phyloP scores from a whole-genome alignment of 2,329 filamentous ascomycete genomes.

The Epicoccum nigrum region DNA sequence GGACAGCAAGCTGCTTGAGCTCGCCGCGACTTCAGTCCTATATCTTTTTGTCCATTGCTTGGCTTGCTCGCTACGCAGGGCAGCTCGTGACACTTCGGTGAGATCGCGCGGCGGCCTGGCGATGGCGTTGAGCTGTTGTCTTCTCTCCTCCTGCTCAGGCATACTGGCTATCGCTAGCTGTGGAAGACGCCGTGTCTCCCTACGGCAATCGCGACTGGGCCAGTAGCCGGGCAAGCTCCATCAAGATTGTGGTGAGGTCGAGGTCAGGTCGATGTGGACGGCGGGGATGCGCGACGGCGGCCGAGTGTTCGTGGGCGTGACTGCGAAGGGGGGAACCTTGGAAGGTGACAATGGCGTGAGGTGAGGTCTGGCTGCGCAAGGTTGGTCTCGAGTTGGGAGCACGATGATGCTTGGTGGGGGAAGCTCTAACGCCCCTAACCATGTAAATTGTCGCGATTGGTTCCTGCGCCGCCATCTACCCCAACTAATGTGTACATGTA shows the following conservation, averaged over 20 bases:
- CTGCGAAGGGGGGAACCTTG: slow-evolving; percentile 19
- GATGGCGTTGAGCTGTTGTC: slow-evolving; percentile 31
- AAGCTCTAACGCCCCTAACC: slow-evolving; percentile 17
- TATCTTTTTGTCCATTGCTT: slow-evolving; percentile 74
- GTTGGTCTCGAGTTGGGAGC: slow-evolving; percentile 22
- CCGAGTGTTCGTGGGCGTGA: slow-evolving; percentile 8
- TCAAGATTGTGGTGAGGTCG: slow-evolving; percentile 51
- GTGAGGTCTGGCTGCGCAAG: slow-evolving; percentile 25
- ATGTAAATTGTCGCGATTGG: slow-evolving; percentile 17
- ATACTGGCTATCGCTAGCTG: slow-evolving; percentile 55
- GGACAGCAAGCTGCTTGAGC: slow-evolving; percentile 76
- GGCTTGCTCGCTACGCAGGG: slow-evolving; percentile 50
- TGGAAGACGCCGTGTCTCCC: slow-evolving; percentile 62
- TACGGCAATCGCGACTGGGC: slow-evolving; percentile 65
- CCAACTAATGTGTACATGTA: slow-evolving; percentile 7
- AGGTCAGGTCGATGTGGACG: slow-evolving; percentile 27
- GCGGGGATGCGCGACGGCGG: slow-evolving; percentile 16
- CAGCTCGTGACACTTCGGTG: slow-evolving; percentile 39
- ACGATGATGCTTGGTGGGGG: slow-evolving; percentile 45
- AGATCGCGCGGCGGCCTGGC: slow-evolving; percentile 48
- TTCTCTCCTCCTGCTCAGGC: slow-evolving; percentile 42
- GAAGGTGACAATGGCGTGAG: slow-evolving; percentile 37
- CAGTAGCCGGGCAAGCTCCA: slow-evolving; percentile 61
- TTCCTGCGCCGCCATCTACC: slow-evolving; percentile 7
- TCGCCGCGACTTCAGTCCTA: slow-evolving; percentile 79